These are phyloP conservation scores for Chlorophyllum brunneum DNA, from an alignment of 768 basidiomycete species.

Conservation along the genomic window DNA sequence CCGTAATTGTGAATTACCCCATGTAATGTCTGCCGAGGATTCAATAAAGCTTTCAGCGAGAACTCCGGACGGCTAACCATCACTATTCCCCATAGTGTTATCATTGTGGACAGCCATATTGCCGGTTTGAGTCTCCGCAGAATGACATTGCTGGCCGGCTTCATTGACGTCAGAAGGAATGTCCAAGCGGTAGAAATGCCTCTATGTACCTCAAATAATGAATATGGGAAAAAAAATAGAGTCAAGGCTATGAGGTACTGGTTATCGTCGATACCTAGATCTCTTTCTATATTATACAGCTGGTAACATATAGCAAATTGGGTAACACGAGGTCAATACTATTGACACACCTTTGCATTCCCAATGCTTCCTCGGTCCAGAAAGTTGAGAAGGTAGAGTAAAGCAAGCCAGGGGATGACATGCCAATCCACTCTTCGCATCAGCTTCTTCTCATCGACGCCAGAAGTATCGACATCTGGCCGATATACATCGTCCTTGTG, in stretches of 20 bases:
- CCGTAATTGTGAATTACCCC: constrained; percentile 58
- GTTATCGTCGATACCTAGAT: constrained; percentile 55
- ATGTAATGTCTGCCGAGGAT: constrained; percentile 49
- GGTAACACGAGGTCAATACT: neutral
- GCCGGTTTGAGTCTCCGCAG: constrained; percentile 60
- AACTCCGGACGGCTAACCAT: constrained; percentile 30
- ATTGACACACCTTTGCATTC: constrained; percentile 57
- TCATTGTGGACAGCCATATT: constrained; percentile 56
- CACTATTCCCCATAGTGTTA: constrained; percentile 44
- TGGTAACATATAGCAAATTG: constrained; percentile 19
- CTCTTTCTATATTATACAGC: constrained; percentile 56
- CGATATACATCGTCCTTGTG: constrained; percentile 34
- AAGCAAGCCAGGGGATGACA: constrained; percentile 71
- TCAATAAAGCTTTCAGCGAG: constrained; percentile 1
- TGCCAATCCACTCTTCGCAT: constrained; percentile 59
- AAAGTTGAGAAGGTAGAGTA: constrained; percentile 75
- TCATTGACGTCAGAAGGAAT: constrained; percentile 5
- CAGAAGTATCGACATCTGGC: constrained; percentile 48
- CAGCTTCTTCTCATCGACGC: constrained; percentile 51
- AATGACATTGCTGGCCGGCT: constrained; percentile 64
- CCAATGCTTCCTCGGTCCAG: constrained; percentile 66
- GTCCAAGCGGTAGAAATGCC: neutral
- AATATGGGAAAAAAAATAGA: constrained; percentile 75
- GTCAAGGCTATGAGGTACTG: constrained; percentile 69
- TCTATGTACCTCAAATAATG: constrained; percentile 57